Evolutionary conservation across 2,329 filamentous ascomycete genomes (phyloP), one percentile per base, ranked within the genome.

Genomic region (Aspergillus carbonarius): DNA sequence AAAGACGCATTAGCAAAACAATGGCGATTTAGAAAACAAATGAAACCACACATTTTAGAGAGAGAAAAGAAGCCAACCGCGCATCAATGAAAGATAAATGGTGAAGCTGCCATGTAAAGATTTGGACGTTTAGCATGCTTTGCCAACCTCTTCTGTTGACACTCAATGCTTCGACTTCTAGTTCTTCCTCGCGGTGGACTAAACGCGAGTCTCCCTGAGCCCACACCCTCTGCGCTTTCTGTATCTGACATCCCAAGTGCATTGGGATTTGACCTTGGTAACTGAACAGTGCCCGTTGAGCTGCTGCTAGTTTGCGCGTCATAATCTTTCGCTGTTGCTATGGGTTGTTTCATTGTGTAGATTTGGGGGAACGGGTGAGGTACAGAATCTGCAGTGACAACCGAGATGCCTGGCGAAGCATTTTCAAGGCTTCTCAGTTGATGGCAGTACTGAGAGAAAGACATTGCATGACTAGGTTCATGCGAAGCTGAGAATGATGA

Each of bases 121-220:
- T 63, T 59, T 60, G 55, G 50, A 60, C 50, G 57, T 61, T 66
- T 51, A 34, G 54, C 63, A 10, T 60, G 44, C 44, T 66, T 68
- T 6, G 63, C 61, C 51, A 66, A 53, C 50, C 52, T 62, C 18
- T 61, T 59, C 34, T 60, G 63, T 27, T 63, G 63, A 34, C 60
- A 58, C 18, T 67, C 66, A 12, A 70, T 59, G 49, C 60, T 68
- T 23, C 68, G 67, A 46, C 58, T 70, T 39, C 67, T 64, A 48
- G 63, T 50, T 10, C 69, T 62, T 34, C 68, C 69, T 53, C 71
- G 66, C 18, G 54, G 44, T 20, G 51, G 15, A n/a, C 70, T 67
- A 32, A 55, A 25, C 3, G 40, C n/a, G 23, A 17, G 27, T 2
- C 51, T 46, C 32, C 44, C 44, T 17, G 44, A 4, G 27, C 27